phyloP scores from a whole-genome alignment of 2,329 filamentous ascomycete genomes.

The Pseudogymnoascus sp. region DNA sequence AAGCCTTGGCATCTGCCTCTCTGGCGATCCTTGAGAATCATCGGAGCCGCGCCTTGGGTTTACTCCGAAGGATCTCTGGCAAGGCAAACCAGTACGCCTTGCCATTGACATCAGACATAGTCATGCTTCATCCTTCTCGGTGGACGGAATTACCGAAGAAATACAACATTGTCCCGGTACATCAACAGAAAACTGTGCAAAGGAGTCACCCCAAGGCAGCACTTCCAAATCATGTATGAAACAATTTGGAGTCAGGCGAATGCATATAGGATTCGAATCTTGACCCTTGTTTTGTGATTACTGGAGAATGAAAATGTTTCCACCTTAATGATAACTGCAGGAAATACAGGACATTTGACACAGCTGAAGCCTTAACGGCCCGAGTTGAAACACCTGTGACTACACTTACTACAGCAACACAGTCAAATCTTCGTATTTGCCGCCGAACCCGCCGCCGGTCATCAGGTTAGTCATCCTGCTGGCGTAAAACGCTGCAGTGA shows the following conservation, averaged over 20 bases:
- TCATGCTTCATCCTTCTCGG: background rate
- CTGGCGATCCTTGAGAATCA: background rate
- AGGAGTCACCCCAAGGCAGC: background rate
- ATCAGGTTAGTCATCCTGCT: background rate
- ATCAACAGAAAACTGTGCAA: background rate
- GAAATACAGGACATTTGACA: background rate
- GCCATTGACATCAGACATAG: background rate
- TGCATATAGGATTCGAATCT: background rate
- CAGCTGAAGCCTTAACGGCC: conserved; percentile 9
- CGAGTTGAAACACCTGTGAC: background rate
- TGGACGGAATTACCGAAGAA: background rate
- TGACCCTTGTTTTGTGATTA: background rate
- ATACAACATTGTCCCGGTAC: background rate
- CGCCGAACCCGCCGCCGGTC: background rate
- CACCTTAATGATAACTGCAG: conserved; percentile 2
- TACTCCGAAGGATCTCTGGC: background rate
- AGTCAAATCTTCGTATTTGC: background rate
- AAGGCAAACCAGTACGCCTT: background rate
- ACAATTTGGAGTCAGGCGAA: background rate
- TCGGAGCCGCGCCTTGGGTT: background rate
- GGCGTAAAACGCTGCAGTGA: background rate
- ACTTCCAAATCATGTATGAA: background rate
- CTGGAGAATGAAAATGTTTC: background rate
- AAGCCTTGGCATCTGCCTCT: background rate
- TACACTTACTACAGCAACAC: background rate